Evolutionary conservation across 2,329 filamentous ascomycete species (phyloP).

Genomic region (Aspergillus sp.): DNA sequence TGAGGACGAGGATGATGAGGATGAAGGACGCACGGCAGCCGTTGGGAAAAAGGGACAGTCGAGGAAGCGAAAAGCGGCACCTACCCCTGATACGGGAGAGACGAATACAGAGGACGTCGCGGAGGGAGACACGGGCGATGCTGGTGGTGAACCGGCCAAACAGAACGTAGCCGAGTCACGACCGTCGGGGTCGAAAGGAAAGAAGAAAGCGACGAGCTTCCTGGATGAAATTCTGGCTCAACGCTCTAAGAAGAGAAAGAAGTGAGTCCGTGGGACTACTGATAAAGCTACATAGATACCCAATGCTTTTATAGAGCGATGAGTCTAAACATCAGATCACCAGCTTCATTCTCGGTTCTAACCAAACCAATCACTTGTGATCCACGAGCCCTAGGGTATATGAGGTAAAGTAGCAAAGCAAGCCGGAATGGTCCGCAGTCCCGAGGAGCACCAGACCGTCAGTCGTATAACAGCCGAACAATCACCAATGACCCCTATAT

Average conservation of each 20-base stretch:
- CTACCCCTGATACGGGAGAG: not conserved
- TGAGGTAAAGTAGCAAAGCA: slow-evolving; percentile 8
- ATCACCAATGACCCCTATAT: no score
- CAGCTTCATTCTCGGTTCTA: slow-evolving; percentile 23
- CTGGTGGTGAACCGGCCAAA: slow-evolving; percentile 6
- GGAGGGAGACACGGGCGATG: slow-evolving; percentile 5
- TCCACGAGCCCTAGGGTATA: slow-evolving; percentile 28
- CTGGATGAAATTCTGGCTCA: slow-evolving; percentile 54
- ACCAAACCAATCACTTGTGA: slow-evolving; percentile 13
- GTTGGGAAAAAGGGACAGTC: slow-evolving; percentile 29
- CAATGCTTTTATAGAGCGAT: not conserved
- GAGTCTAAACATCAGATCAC: slow-evolving; percentile 13
- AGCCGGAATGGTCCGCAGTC: slow-evolving; percentile 16
- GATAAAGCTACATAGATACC: slow-evolving; percentile 5
- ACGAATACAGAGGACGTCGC: not conserved
- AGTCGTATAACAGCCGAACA: no score
- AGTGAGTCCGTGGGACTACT: slow-evolving; percentile 27
- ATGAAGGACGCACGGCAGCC: slow-evolving; percentile 43
- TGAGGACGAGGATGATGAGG: slow-evolving; percentile 38
- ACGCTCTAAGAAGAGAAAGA: slow-evolving; percentile 51
- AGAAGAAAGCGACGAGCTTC: slow-evolving; percentile 48
- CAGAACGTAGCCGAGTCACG: slow-evolving; percentile 9
- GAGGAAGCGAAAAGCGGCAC: slow-evolving; percentile 12
- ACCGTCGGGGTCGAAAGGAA: slow-evolving; percentile 22
- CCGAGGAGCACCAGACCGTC: not conserved